Evolutionary conservation across 805 yeast species (phyloP).

Genomic region (Saturnispora sanitii): DNA sequence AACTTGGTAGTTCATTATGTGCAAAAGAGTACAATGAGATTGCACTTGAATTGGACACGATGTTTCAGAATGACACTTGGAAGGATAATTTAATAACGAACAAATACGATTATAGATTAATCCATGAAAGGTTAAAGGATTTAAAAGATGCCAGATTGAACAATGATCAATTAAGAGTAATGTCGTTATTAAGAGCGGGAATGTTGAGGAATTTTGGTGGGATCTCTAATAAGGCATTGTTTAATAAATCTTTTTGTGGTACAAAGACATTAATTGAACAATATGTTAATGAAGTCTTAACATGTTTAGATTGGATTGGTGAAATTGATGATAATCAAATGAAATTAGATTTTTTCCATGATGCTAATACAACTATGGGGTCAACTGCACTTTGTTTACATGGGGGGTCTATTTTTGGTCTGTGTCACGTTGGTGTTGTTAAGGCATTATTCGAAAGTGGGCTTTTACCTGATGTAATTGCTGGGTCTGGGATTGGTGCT

Average conservation of each 20-base stretch:
- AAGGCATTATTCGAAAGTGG: slow-evolving; percentile 69
- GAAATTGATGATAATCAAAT: slow-evolving; percentile 33
- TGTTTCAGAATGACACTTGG: slow-evolving; percentile 54
- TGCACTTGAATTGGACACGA: slow-evolving; percentile 39
- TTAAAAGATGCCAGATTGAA: slow-evolving; percentile 51
- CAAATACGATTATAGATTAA: slow-evolving; percentile 75
- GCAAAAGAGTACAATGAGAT: slow-evolving; percentile 64
- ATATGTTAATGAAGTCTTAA: slow-evolving; percentile 66
- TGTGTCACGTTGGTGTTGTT: slow-evolving; percentile 89
- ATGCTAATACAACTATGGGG: slow-evolving; percentile 79
- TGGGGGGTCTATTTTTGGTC: slow-evolving; percentile 91
- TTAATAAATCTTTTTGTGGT: slow-evolving; percentile 76
- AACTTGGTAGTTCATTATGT: slow-evolving; percentile 4
- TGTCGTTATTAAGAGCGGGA: slow-evolving; percentile 70
- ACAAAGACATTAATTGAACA: slow-evolving; percentile 85
- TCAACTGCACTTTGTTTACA: slow-evolving; percentile 84
- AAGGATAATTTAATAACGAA: slow-evolving; percentile 74
- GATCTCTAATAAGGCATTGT: slow-evolving; percentile 67
- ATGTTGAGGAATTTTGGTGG: slow-evolving; percentile 87
- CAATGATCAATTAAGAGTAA: slow-evolving; percentile 46
- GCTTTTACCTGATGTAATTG: slow-evolving; percentile 72
- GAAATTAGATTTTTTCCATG: slow-evolving; percentile 72
- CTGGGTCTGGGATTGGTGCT: slow-evolving; percentile 93
- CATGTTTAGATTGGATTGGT: slow-evolving; percentile 37
- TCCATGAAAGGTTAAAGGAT: slow-evolving; percentile 59